phyloP scores from a whole-genome alignment of 768 basidiomycete genomes.

The Suillus tomentosus region DNA sequence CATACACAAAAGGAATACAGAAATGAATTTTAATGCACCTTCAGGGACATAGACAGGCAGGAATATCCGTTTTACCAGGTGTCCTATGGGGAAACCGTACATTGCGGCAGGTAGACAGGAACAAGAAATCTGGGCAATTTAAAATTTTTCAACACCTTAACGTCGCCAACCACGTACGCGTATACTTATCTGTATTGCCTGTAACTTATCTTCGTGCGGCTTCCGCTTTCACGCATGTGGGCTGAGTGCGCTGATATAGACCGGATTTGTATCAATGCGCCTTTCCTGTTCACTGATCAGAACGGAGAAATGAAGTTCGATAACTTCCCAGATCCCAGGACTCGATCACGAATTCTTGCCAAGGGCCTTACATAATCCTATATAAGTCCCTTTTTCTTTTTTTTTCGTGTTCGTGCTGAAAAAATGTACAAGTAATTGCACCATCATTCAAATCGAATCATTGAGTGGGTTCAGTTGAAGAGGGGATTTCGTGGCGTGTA shows the following conservation, averaged over 20 bases:
- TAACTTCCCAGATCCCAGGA: neutral
- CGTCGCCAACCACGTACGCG: neutral
- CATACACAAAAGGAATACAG: neutral
- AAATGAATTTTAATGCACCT: neutral
- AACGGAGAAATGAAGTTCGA: neutral
- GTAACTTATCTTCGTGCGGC: neutral
- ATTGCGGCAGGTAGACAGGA: neutral
- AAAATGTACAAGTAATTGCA: neutral
- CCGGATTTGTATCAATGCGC: neutral
- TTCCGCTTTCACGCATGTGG: neutral
- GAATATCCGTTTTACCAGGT: neutral
- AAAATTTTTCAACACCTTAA: neutral
- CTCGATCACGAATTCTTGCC: neutral
- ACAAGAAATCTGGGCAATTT: neutral
- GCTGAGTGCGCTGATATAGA: neutral
- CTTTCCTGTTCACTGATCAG: conserved; percentile 1
- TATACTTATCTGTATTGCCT: neutral
- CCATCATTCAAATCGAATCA: neutral
- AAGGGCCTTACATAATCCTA: neutral
- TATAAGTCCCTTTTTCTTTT: neutral
- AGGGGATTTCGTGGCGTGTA: too few species aligned
- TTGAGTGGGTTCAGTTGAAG: neutral
- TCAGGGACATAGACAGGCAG: neutral
- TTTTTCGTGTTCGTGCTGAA: neutral
- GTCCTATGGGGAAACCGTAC: too few species aligned